Evolutionary conservation across 345 rosid species (phyloP), one percentile per base, ranked within the genome.

Genomic region (Zanthoxylum bungeanum): DNA sequence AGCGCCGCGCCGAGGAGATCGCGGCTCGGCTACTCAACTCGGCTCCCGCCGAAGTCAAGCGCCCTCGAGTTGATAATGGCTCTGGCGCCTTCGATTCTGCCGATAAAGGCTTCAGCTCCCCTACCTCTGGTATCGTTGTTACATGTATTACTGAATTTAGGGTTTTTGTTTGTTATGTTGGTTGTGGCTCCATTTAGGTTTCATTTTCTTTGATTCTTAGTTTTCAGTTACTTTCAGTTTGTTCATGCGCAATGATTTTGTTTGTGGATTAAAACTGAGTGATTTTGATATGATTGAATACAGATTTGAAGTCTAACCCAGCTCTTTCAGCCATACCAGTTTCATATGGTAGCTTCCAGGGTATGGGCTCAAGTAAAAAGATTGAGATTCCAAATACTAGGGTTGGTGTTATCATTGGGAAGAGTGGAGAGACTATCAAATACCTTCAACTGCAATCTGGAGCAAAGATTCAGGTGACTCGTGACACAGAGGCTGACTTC

Each of bases 361-460:
- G 91, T n/a, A 69, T 69, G 6, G 73, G 73, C 25, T 68, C 90
- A 7, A 91, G 95, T 70, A 96, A 91, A 75, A 96, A 84, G 85
- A 89, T 96, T 74, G 98, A 93, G 24, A 81, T 96, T 72, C 99
- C 99, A 25, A 91, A 91, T 65, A 92, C 80, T 60, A 86, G 95
- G 87, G 98, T 96, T 73, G 99, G 99, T 60, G 99, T 96, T 64
- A 89, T 96, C 27, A 96, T 96, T 80, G 99, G 99, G 2, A 96
- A 93, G 86, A 88, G 89, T 61, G 99, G 99, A 30, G 99, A 96
- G 70, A 96, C 99, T 17, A 96, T 96, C 34, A 96, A 96, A 81
- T 84, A 83, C 85, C 97, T 96, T 73, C 99, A 96, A 75, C 74
- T 77, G 67, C 95, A 93, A 70, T 96, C 99, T 69, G 99, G 99